Evolutionary conservation across 805 yeast species (phyloP), one percentile per base, ranked within the genome.

Genomic region (Brettanomyces naardenensis): DNA sequence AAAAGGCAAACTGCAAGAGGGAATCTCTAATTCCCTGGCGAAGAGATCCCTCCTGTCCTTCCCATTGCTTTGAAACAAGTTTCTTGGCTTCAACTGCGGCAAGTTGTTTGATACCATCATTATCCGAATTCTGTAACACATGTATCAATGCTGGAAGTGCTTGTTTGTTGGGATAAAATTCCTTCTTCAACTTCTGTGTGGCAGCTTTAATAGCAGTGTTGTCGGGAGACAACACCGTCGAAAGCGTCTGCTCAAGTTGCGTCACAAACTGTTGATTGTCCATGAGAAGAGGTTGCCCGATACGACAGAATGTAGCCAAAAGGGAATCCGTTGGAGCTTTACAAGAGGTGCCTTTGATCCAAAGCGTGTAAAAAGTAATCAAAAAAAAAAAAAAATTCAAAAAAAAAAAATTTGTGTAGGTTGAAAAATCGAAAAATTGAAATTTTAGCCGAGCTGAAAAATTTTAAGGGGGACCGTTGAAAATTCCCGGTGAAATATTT

Each of bases 81-180:
- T 92, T 92, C 64, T 95, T 78, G 29, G 89, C 87, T 66, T 92
- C 98, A 45, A 92, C 95, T 44, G 96, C 94, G n/a, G 97, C 94
- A 44, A 92, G 70, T 62, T 88, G 95, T 53, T 85, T 82, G 49
- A 89, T 58, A 52, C 83, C 84, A 46, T 74, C 80, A 51, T 79
- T 79, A 29, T 70, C 63, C 48, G 80, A 78, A 47, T 68, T 71
- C 61, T 84, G 88, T 54, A 87, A 69, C 43, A 92, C 75, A 53
- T 85, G 92, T 50, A 90, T 67, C 58, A 90, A 68, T 9, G 95
- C 80, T 15, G 95, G 92, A 43, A 90, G 70, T 15, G 90, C 73
- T 48, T 73, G 65, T 20, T 85, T 75, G 50, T 78, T 75, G 41
- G 74, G 66, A 65, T 84, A 88, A 59, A 80, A 79, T 37, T 84